Base-by-base conservation (phyloP, 208 protist species). In the Acanthamoeba healyi region DNA sequence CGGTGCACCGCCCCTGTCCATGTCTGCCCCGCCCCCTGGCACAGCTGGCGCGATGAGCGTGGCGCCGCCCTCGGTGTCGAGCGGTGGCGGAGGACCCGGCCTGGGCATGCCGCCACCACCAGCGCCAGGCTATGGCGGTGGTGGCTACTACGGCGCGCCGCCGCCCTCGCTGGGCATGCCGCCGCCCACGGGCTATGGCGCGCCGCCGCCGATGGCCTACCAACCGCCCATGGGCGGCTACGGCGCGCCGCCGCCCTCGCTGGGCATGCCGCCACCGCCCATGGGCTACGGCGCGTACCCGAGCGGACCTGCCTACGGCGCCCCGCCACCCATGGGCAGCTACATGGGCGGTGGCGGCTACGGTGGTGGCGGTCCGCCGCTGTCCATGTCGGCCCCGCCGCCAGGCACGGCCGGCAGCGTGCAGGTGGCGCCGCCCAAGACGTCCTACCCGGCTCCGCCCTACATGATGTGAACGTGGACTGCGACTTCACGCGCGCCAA, bases 391-490 rank as follows among this genome's bases (percentile, higher is more conserved):
- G 0, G 70, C 70, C 32, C 70, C 70, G 36, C 70, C 70, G 6
- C 70, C 70, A 19, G 70, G 70, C 6, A 79, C 70, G 32, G 70
- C 70, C 36, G 70, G 34, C 15, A 46, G 36, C 36, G 70, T 79
- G 70, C 70, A 79, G 70, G 70, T 79, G 24, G 70, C 70, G 19
- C 70, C 70, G 36, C 70, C 70, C 36, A 79, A 24, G 36, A 46
- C 38, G 70, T 79, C 70, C 34, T 38, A 38, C 36, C 36, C 70
- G 10, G 70, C 26, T 9, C 70, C 70, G 70, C 70, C 70, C n/a
- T 79, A 79, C 70, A 79, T 79, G 70, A 79, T 79, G 70, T 79
- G 65, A 74, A 49, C n/a, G n/a, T n/a, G 70, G 6, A 46, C 10
- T 10, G 14, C 36, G 0, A 29, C 3, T 36, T 2, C 65, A 74